phyloP scores from a whole-genome alignment of 139 green algal genomes.

The Pleodorina starrii region DNA sequence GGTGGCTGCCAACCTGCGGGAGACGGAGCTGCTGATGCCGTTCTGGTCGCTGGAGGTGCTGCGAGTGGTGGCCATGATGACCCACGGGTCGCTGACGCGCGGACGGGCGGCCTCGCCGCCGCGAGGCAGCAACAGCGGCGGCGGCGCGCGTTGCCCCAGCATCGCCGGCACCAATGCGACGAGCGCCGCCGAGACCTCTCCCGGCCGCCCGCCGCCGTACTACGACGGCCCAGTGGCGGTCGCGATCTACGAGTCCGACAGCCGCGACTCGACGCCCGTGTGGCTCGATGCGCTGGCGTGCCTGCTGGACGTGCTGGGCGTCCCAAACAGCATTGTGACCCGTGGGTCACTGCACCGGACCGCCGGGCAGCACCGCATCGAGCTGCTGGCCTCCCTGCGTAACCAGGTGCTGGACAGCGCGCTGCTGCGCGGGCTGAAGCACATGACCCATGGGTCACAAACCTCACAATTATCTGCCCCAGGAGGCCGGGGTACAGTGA shows the following conservation, averaged over 20 bases:
- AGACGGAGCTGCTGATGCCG: slow-evolving; percentile 32
- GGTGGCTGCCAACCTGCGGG: slow-evolving; percentile 13
- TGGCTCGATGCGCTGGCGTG: slow-evolving; percentile 31
- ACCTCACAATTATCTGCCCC: no score
- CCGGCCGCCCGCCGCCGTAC: no score
- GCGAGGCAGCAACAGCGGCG: no score
- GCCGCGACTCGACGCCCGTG: slow-evolving; percentile 1
- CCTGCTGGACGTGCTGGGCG: slow-evolving; percentile 23
- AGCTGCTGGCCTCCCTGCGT: slow-evolving; percentile 65
- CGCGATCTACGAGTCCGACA: slow-evolving; percentile 31
- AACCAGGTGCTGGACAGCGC: slow-evolving; percentile 63
- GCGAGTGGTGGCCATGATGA: neutral
- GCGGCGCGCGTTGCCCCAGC: no score
- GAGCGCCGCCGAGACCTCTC: no score
- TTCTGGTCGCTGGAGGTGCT: slow-evolving; percentile 31
- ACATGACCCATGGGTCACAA: slow-evolving; percentile 12
- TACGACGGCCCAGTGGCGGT: neutral
- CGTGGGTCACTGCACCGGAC: neutral
- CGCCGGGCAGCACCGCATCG: slow-evolving; percentile 52
- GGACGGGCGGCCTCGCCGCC: no score
- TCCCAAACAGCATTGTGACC: neutral
- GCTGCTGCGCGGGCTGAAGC: neutral
- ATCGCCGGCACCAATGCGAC: no score
- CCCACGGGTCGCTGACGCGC: neutral
- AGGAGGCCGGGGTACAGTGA: no score